Evolutionary conservation across 768 basidiomycete species (phyloP), one percentile per base, ranked within the genome.

Genomic region (Lentinula edodes): DNA sequence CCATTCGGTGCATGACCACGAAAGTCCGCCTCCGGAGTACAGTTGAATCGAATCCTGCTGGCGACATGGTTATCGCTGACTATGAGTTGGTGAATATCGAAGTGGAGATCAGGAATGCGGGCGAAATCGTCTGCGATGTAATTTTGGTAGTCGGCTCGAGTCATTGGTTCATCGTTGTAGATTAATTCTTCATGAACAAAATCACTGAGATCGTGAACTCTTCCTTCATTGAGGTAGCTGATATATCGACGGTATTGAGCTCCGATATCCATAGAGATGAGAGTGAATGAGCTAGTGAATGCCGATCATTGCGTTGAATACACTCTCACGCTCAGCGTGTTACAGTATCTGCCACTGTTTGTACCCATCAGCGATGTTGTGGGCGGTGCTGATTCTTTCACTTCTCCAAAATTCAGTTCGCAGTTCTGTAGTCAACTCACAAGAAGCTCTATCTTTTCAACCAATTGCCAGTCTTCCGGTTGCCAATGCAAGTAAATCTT

Each of bases 401-500:
- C 15, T 15, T 43, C 42, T n/a, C 42, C 42, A n/a, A 15, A 43
- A 15, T 43, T 43, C 42, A 5, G 15, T 15, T 23, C 9, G 5
- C 8, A 32, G 6, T 52, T 18, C 32, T 18, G 2, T n/a, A 15
- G 16, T n/a, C 16, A 43, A n/a, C 16, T 43, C 16, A 5, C 42
- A 43, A 7, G n/a, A 43, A 16, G 16, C 15, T 43, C 13, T 43
- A 43, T 7, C 6, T 8, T 52, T 23, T 16, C 12, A 28, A 35
- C 53, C 56, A 6, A 7, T 45, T 36, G 58, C 73, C 38, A n/a
- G 15, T 52, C 58, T 81, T 1, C 91, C 91, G 0, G 83, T 83
- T 0, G 62, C 75, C 1, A 84, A 89, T 66, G 77, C 90, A 0
- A 91, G 89, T 0, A 80, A 74, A 28, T 89, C 91, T 0, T 90